Evolutionary conservation across 2,329 filamentous ascomycete species (phyloP), one percentile per base, ranked within the genome.

Genomic region (Fusarium secorum): DNA sequence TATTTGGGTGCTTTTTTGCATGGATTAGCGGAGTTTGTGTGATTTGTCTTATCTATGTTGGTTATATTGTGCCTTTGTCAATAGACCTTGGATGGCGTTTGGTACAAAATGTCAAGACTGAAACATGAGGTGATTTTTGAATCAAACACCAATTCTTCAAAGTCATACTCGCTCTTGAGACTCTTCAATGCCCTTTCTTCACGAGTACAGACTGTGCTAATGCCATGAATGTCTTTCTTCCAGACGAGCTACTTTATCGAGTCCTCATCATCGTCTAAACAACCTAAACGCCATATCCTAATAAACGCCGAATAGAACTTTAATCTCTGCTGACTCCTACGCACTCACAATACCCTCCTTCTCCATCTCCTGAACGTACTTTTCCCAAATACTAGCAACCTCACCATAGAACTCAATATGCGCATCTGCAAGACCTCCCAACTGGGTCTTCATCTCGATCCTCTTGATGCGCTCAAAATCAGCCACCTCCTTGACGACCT

Each of bases 381-480:
- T 85, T 83, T 97, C 94, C 96, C 96, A 99, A 11, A 93, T 92
- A 58, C 91, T 90, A 53, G 92, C 89, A 9, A 94, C 92, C 26
- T 88, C 88, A 61, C 89, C 89, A 79, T 97, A 99, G 80, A 98
- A 98, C 15, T 90, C 88, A 42, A 97, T 89, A 79, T 99, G 94
- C 22, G 93, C 90, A 77, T 95, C 91, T 0, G 95, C 94, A 52
- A 99, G 82, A 5, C 89, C 90, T 5, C 93, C 94, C 53, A 99
- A 86, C 74, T 96, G 95, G 71, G 91, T 88, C 80, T 93, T 93
- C 81, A 99, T 97, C 85, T 99, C 95, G 44, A 93, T 86, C 41
- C 93, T 90, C 85, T 99, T 99, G 85, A 98, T 98, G 61, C 95
- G 89, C 83, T 99, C 96, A 82, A 99, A 99, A 78, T 98, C 95